These are phyloP conservation scores for Circinella umbellata DNA, from an alignment of 371 early-diverging fungal genomes.

Conservation along the genomic window DNA sequence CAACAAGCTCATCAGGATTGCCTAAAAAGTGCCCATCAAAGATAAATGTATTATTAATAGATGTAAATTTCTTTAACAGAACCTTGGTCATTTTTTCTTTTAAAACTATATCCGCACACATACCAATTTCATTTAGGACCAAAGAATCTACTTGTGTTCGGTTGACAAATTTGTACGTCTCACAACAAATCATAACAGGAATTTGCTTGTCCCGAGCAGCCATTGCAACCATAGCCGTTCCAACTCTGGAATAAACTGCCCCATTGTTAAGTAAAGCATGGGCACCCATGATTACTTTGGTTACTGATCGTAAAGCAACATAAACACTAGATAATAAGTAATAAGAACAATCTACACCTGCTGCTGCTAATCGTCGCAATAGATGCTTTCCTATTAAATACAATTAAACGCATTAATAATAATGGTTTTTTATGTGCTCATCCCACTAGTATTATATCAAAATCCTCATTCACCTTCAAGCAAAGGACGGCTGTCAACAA, in stretches of 20 bases:
- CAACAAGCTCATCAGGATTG: slow-evolving; percentile 81
- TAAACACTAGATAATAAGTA: slow-evolving; percentile 68
- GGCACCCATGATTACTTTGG: slow-evolving; percentile 95
- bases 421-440: no score
- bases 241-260: slow-evolving; percentile 89
- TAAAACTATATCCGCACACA: slow-evolving; percentile 3
- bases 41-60: no score
- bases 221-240: slow-evolving; percentile 93
- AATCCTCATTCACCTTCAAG: slow-evolving; percentile 71
- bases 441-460: background rate
- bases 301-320: slow-evolving; percentile 83
- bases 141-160: slow-evolving; percentile 93
- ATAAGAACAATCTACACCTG: slow-evolving; percentile 83
- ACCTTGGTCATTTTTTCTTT: no score
- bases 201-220: slow-evolving; percentile 86
- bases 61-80: no score
- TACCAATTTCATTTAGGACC: slow-evolving; percentile 94
- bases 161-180: slow-evolving; percentile 96
- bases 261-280: slow-evolving; percentile 94
- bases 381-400: slow-evolving; percentile 65
- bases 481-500: slow-evolving; percentile 91
- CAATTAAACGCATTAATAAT: background rate
- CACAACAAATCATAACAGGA: slow-evolving; percentile 96
- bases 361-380: slow-evolving; percentile 63
- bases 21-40: slow-evolving; percentile 38